These are phyloP conservation scores for Hortiboletus flavorubellus DNA, from an alignment of 768 basidiomycete genomes.

Conservation along the genomic window DNA sequence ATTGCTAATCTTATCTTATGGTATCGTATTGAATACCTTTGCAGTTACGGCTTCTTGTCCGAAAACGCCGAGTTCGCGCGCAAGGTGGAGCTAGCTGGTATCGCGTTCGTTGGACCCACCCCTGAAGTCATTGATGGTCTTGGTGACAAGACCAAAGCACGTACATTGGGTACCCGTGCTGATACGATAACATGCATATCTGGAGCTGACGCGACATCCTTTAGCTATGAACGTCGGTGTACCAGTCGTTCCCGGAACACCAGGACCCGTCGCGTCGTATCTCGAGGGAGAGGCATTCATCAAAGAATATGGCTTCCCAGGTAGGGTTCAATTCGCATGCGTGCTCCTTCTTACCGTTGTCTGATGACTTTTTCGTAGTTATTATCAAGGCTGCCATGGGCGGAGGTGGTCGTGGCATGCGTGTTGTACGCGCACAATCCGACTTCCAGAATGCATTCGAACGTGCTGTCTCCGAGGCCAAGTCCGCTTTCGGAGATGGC, in stretches of 20 bases:
- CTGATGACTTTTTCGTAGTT: constrained; percentile 43
- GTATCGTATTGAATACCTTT: constrained; percentile 3
- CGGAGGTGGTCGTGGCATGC: constrained; percentile 98
- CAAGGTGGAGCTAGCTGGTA: constrained; percentile 96
- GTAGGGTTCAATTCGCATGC: constrained; percentile 34
- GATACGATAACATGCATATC: background rate
- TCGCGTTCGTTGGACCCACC: constrained; percentile 93
- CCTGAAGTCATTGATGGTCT: constrained; percentile 97
- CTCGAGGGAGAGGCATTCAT: constrained; percentile 84
- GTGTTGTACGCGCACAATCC: constrained; percentile 92
- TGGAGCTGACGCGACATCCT: constrained; percentile 4
- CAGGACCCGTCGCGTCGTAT: constrained; percentile 84
- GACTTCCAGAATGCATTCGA: constrained; percentile 88
- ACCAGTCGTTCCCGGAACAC: constrained; percentile 96
- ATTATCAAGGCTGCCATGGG: constrained; percentile 99
- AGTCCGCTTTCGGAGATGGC: constrained; percentile 95
- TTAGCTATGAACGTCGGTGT: constrained; percentile 87
- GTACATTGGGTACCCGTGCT: constrained; percentile 63
- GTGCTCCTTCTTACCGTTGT: constrained; percentile 4
- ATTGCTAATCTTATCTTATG: background rate
- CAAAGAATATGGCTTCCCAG: constrained; percentile 94
- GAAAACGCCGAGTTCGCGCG: constrained; percentile 97
- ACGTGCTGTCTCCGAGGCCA: constrained; percentile 93
- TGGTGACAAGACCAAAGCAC: constrained; percentile 98
- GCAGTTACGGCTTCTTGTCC: constrained; percentile 93